These are phyloP conservation scores for Copromyces sp. DNA, from an alignment of 495 filamentous ascomycete species.

Conservation along the genomic window DNA sequence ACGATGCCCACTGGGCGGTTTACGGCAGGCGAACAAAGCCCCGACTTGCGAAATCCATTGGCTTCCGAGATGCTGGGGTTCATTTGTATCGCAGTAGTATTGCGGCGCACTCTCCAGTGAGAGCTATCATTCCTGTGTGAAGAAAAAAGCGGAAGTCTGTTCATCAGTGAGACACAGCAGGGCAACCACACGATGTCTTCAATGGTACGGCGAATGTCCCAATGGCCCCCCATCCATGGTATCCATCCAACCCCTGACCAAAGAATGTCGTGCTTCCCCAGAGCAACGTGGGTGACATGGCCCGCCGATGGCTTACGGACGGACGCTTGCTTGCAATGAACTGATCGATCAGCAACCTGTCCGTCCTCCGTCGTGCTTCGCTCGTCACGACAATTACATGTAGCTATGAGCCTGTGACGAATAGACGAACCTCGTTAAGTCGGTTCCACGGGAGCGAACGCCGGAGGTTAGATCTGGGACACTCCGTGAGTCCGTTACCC, in stretches of 20 bases:
- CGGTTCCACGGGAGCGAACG: not conserved
- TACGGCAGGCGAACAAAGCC: not conserved
- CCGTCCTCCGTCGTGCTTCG: not conserved
- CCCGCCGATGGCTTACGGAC: not conserved
- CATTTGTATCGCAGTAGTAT: not conserved
- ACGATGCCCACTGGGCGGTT: not conserved
- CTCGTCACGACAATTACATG: not conserved
- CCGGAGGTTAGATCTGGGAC: not conserved
- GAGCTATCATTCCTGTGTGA: not conserved
- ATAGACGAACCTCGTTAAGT: not conserved
- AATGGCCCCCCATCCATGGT: not conserved
- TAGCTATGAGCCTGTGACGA: not conserved
- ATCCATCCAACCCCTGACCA: not conserved
- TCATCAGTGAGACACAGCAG: not conserved
- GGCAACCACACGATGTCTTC: not conserved
- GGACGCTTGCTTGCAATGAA: not conserved
- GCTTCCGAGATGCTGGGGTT: not conserved
- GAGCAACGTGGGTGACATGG: not conserved
- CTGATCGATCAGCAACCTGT: not conserved
- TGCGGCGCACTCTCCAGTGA: not conserved
- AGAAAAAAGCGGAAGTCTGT: not conserved
- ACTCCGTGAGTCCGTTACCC: not conserved
- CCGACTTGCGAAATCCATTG: not conserved
- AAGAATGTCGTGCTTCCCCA: not conserved
- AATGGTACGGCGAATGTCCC: not conserved